Percentiles rank a stretch among this genome's conserved stretches.
phyloP scores from a whole-genome alignment of 2,329 filamentous ascomycete species.

The Penicillium sp. region DNA sequence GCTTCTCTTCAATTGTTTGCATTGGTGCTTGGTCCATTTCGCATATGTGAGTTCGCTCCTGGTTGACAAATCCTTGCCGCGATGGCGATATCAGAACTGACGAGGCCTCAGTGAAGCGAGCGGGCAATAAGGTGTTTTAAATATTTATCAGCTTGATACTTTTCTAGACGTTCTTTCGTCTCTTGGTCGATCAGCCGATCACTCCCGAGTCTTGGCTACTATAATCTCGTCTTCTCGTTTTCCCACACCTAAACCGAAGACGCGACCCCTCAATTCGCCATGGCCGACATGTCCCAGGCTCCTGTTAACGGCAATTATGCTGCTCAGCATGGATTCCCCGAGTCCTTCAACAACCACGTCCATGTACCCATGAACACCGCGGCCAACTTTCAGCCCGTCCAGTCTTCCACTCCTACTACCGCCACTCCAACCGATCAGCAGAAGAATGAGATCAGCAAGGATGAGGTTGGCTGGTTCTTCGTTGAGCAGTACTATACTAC shows the following conservation, averaged over 20 bases:
- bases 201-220: slow-evolving; percentile 12
- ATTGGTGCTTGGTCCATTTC: slow-evolving; percentile 23
- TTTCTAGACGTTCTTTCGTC: slow-evolving; percentile 14
- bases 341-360: slow-evolving; percentile 35
- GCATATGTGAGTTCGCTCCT: slow-evolving; percentile 27
- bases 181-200: slow-evolving; percentile 2
- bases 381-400: slow-evolving; percentile 38
- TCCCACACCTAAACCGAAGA: slow-evolving; percentile 9
- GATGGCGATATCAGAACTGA: slow-evolving; percentile 16
- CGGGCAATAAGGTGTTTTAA: slow-evolving; percentile 20
- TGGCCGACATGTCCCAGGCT: slow-evolving; percentile 40
- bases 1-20: slow-evolving; percentile 19
- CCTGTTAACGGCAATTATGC: slow-evolving; percentile 42
- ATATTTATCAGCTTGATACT: slow-evolving; percentile 14
- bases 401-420: slow-evolving; percentile 39
- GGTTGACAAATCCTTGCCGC: neutral
- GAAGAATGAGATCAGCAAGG: slow-evolving; percentile 59
- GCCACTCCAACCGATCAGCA: slow-evolving; percentile 33
- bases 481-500: slow-evolving; percentile 99
- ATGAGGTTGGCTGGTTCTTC: slow-evolving; percentile 98
- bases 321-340: slow-evolving; percentile 37
- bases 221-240: slow-evolving; percentile 12
- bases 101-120: slow-evolving; percentile 22
- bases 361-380: slow-evolving; percentile 33
- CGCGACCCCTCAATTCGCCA: slow-evolving; percentile 19